Conservation (phyloP, 139 green algal species). For the Haematococcus sp. region DNA sequence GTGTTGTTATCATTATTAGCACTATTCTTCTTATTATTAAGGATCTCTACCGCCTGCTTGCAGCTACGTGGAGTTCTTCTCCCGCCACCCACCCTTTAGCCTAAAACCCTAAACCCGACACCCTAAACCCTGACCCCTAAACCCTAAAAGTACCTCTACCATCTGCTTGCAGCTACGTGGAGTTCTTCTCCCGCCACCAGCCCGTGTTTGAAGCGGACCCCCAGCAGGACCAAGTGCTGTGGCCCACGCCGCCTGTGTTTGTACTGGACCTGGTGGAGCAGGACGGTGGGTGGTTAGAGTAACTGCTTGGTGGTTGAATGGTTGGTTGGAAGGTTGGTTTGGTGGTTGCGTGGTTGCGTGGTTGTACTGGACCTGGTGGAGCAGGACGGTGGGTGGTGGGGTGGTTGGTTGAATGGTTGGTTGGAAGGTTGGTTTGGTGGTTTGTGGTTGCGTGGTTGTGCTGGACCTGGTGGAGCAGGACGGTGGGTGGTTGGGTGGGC, state of each 20-base stretch:
- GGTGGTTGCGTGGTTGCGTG: too few species aligned
- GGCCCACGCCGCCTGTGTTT: slow-evolving; percentile 49
- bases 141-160: too few species aligned
- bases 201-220: slow-evolving; percentile 41
- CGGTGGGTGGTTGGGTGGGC: slow-evolving; percentile 24
- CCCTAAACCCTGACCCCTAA: too few species aligned
- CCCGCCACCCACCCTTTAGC: slow-evolving; percentile 33
- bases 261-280: slow-evolving; percentile 53
- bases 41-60: background rate
- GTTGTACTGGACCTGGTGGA: slow-evolving; percentile 63
- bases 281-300: slow-evolving; percentile 28
- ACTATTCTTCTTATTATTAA: too few species aligned
- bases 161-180: slow-evolving; percentile 29
- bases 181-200: slow-evolving; percentile 51
- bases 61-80: slow-evolving; percentile 55
- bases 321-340: background rate
- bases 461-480: slow-evolving; percentile 51
- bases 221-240: slow-evolving; percentile 50
- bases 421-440: too few species aligned
- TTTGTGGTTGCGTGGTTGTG: too few species aligned
- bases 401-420: too few species aligned
- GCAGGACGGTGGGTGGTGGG: slow-evolving; percentile 31
- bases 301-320: too few species aligned
- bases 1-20: too few species aligned
- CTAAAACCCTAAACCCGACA: too few species aligned